Base-by-base conservation (phyloP, 768 basidiomycete genomes). In the Peribolospora kevripleyi region DNA sequence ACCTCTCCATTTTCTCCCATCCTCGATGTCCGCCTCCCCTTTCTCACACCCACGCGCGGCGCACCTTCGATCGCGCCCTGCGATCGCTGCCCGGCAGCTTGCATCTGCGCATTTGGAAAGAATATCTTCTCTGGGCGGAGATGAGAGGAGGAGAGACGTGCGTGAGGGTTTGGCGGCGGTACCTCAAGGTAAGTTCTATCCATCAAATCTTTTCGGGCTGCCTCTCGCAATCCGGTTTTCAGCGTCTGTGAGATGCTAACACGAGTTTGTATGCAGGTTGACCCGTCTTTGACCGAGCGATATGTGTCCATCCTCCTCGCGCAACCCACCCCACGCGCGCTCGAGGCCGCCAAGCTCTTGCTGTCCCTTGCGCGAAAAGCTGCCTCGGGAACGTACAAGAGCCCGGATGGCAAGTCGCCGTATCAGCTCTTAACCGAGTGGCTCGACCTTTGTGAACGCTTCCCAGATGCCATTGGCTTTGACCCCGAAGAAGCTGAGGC, bases 381-480 rank as follows among this genome's bases (percentile, higher is more conserved):
- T 3, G 74, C 81, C 0, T 73, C 76, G 46, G 88, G 87, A 37
- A 77, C 80, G 57, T 95, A 93, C 64, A 72, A 71, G 10, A 86
- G 84, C 56, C 79, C 84, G 0, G 88, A 95, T 65, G 84, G 83
- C 51, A 95, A 95, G 69, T 90, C 87, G 57, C 81, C 91, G 1
- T 95, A 93, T 64, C 88, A 95, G 63, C 73, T 97, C 3, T 76
- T 98, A 25, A 79, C 79, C 53, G 85, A 93, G 59, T 97, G 83
- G 74, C 75, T 97, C 48, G 84, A 91, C 42, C 77, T 93, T 4
- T 83, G 84, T 42, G 91, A 95, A 66, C 75, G 78, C 57, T 82
- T 80, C 62, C 76, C 90, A 0, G 93, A 97, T 38, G 85, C 91
- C 47, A 83, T 97, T 59, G 93, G 93, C 0, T 67, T 97, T 65